A percentile compares a stretch with the other conserved stretches of the same genome.
Conservation (phyloP, 768 basidiomycete species). For the Gymnopilus dilepis region DNA sequence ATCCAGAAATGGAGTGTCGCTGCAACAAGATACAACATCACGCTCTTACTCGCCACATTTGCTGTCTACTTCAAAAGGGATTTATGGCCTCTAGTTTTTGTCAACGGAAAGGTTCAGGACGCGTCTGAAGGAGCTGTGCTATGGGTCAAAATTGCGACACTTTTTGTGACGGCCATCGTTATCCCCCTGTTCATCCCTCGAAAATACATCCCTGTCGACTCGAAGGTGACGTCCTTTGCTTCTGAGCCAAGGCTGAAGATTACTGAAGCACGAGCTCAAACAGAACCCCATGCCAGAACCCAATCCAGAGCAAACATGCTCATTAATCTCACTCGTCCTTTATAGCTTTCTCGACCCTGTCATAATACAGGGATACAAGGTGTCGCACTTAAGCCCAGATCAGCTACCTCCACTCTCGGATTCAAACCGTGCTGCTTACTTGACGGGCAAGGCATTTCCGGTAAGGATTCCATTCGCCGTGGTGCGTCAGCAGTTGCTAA, state of each 20-base stretch:
- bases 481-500: too few relatives aligned
- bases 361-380: conserved; percentile 47
- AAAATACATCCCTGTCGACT: conserved; percentile 56
- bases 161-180: conserved; percentile 46
- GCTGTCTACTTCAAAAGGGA: conserved; percentile 55
- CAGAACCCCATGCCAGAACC: conserved; percentile 38
- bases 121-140: conserved; percentile 46
- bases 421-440: conserved; percentile 45
- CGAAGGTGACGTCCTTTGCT: conserved; percentile 33
- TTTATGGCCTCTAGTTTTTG: conserved; percentile 59
- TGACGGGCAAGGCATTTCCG: conserved; percentile 31
- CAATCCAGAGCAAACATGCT: conserved; percentile 57
- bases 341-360: conserved; percentile 63
- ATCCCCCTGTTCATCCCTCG: conserved; percentile 60
- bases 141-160: conserved; percentile 53
- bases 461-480: conserved; percentile 23
- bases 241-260: background rate
- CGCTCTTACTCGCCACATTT: conserved; percentile 37
- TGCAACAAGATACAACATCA: conserved; percentile 28
- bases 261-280: too few relatives aligned
- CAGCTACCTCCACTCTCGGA: conserved; percentile 67
- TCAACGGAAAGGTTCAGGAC: conserved; percentile 48
- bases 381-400: conserved; percentile 52
- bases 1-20: conserved; percentile 35
- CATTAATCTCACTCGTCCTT: conserved; percentile 45